A percentile compares a stretch with the other conserved stretches of the same genome.
Evolutionary conservation across 306 rosid genomes (phyloP).

Genomic region (Corylus heterophylla): DNA sequence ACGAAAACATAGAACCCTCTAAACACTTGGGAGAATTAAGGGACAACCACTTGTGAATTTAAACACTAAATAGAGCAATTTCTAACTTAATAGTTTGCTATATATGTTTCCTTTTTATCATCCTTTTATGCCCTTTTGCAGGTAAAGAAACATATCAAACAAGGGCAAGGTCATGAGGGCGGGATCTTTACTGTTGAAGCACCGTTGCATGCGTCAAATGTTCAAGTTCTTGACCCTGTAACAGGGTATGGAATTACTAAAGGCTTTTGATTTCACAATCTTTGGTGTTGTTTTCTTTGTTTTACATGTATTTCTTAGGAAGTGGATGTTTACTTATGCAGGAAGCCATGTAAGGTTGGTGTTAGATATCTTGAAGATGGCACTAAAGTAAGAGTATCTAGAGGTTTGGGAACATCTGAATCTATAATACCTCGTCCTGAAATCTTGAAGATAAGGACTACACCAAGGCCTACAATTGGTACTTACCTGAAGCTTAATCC

Average conservation of each 20-base stretch:
- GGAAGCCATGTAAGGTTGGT: conserved; percentile 89
- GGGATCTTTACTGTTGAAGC: conserved; percentile 95
- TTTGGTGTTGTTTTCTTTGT: background rate
- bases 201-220: conserved; percentile 87
- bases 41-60: too few relatives aligned
- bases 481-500: conserved; percentile 25
- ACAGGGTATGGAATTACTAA: conserved; percentile 56
- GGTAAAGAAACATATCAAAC: conserved; percentile 94
- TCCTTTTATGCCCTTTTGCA: conserved; percentile 20
- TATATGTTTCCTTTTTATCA: background rate
- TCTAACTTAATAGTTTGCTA: too few relatives aligned
- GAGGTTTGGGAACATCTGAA: conserved; percentile 81
- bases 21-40: too few relatives aligned
- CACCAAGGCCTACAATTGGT: conserved; percentile 85
- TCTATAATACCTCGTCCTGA: conserved; percentile 92
- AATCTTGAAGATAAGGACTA: conserved; percentile 80
- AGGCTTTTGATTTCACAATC: background rate
- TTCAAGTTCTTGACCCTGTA: conserved; percentile 79
- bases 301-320: background rate
- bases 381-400: conserved; percentile 78
- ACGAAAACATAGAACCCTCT: too few relatives aligned
- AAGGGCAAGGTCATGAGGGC: conserved; percentile 98
- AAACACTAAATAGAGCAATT: too few relatives aligned
- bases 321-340: conserved; percentile 34
- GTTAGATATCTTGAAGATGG: conserved; percentile 90